A percentile compares a stretch with the other conserved stretches of the same genome.
These are phyloP conservation scores for Closterium sp. DNA, from an alignment of 139 green algal genomes.

Conservation along the genomic window DNA sequence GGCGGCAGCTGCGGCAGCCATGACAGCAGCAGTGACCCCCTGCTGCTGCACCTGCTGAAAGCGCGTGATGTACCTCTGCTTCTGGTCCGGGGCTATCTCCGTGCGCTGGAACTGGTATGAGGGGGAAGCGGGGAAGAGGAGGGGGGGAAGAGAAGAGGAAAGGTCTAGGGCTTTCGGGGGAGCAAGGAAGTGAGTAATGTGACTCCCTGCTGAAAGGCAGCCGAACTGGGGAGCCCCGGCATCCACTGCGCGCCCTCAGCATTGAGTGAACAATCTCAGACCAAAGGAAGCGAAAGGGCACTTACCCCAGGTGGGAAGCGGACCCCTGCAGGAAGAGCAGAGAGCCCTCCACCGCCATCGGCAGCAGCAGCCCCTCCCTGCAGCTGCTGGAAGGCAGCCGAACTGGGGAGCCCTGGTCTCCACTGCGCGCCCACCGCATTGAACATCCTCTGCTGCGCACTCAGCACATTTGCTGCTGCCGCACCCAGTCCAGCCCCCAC, in stretches of 20 bases:
- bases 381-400: conserved; percentile 18
- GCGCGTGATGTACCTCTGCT: conserved; percentile 51
- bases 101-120: conserved; percentile 36
- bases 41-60: conserved; percentile 44
- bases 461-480: neutral
- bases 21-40: conserved; percentile 18
- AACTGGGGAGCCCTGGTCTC: conserved; percentile 19
- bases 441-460: conserved; percentile 18
- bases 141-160: neutral
- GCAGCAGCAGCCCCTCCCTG: neutral
- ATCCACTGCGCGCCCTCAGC: conserved; percentile 29
- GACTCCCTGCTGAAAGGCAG: conserved; percentile 4
- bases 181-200: no score
- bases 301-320: neutral
- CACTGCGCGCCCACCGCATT: conserved; percentile 39
- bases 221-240: conserved; percentile 14
- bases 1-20: conserved; percentile 6
- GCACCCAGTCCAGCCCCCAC: neutral
- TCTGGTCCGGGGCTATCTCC: conserved; percentile 55
- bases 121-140: neutral
- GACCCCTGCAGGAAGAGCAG: neutral
- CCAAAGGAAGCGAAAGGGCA: no score
- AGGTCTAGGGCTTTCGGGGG: neutral
- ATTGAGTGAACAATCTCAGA: no score
- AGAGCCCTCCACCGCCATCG: neutral